Evolutionary conservation across 305 asterid genomes (phyloP).

Genomic region (Solanum hybrid): DNA sequence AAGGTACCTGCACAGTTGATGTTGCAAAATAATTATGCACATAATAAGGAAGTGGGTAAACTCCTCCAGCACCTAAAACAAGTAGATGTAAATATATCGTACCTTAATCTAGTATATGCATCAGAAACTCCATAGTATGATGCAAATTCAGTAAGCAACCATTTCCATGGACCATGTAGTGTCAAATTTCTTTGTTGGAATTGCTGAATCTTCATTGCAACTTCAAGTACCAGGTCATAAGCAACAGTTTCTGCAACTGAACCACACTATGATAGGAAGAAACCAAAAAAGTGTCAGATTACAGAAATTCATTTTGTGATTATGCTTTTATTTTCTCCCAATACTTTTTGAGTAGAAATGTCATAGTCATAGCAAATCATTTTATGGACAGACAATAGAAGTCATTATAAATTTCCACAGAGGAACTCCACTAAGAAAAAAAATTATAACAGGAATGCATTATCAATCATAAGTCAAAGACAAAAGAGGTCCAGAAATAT

Average conservation of each 20-base stretch:
- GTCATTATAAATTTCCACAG: not conserved
- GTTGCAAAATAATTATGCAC: not conserved
- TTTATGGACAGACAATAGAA: not conserved
- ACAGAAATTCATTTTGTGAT: not conserved
- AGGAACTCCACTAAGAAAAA: not conserved
- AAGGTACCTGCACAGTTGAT: slow-evolving; percentile 32
- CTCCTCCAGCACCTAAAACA: not conserved
- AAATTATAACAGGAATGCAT: not conserved
- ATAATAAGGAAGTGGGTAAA: not conserved
- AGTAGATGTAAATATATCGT: not conserved
- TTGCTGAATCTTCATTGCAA: slow-evolving; percentile 41
- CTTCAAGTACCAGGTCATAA: slow-evolving; percentile 42
- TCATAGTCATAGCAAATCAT: not conserved
- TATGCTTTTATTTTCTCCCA: not conserved
- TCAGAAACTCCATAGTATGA: slow-evolving; percentile 48
- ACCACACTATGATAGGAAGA: slow-evolving; percentile 30
- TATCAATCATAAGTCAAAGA: not conserved
- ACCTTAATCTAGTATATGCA: slow-evolving; percentile 50
- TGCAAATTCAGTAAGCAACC: slow-evolving; percentile 46
- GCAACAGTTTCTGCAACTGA: slow-evolving; percentile 54
- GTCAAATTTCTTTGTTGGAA: slow-evolving; percentile 39
- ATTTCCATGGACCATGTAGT: slow-evolving; percentile 49
- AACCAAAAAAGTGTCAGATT: not conserved
- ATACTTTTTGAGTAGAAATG: not conserved
- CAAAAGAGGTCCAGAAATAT: not conserved